phyloP scores from a whole-genome alignment of 75 land plant genomes.

The Pinus taeda region DNA sequence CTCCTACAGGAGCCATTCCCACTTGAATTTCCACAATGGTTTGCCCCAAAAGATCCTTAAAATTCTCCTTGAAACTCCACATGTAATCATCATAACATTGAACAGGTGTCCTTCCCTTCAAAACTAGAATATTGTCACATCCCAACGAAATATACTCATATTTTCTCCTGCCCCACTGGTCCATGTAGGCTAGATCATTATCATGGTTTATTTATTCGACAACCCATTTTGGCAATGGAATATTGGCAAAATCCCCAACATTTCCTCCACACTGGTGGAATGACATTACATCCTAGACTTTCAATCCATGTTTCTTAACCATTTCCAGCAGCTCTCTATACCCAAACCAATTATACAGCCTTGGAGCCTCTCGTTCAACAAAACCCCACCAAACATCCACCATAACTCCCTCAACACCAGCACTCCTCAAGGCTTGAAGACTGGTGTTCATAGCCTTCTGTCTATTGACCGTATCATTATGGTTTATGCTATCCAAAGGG shows the following conservation, averaged over 20 bases:
- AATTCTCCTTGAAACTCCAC: conserved; percentile 78
- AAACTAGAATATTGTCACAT: conserved; percentile 74
- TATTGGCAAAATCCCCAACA: conserved; percentile 87
- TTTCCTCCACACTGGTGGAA: conserved; percentile 94
- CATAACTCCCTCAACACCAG: conserved; percentile 90
- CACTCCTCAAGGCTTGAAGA: conserved; percentile 75
- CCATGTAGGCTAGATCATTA: conserved; percentile 73
- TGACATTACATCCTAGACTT: conserved; percentile 93
- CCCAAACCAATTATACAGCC: conserved; percentile 75
- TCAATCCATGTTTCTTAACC: conserved; percentile 73
- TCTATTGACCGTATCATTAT: conserved; percentile 49
- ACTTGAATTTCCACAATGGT: conserved; percentile 53
- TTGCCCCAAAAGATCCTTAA: conserved; percentile 61
- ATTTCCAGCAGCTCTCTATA: conserved; percentile 77
- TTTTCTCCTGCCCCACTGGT: conserved; percentile 78
- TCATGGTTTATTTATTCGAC: conserved; percentile 73
- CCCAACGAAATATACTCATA: conserved; percentile 85
- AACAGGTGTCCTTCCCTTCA: conserved; percentile 80
- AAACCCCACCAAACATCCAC: conserved; percentile 97
- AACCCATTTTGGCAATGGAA: conserved; percentile 80
- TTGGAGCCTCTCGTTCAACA: conserved; percentile 72
- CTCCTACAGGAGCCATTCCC: too few species aligned
- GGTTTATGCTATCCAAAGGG: conserved; percentile 74
- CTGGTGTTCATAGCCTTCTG: conserved; percentile 77
- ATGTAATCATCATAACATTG: conserved; percentile 90